phyloP scores from a whole-genome alignment of 2,329 filamentous ascomycete species.

The Fusarium pininemorale region DNA sequence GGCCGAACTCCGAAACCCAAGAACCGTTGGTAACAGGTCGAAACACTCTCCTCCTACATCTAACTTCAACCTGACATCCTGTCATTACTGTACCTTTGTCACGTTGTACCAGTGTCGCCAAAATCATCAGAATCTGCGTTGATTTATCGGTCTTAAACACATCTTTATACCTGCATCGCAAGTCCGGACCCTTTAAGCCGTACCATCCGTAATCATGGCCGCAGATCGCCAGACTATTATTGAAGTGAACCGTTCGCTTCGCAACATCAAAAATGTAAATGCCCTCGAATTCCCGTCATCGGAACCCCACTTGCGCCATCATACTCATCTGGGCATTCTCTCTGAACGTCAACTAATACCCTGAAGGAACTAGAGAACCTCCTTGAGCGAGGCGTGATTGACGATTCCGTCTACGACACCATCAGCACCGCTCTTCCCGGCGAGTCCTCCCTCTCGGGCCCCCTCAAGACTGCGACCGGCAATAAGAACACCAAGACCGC shows the following conservation, averaged over 20 bases:
- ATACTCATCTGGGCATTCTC: not conserved
- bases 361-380: slow-evolving; percentile 88
- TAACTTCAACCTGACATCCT: slow-evolving; percentile 12
- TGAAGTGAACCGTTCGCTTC: slow-evolving; percentile 84
- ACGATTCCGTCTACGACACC: slow-evolving; percentile 75
- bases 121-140: not conserved
- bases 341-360: slow-evolving; percentile 7
- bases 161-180: not conserved
- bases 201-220: slow-evolving; percentile 50
- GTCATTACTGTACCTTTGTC: slow-evolving; percentile 7
- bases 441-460: slow-evolving; percentile 68
- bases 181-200: slow-evolving; percentile 13
- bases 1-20: slow-evolving; percentile 7
- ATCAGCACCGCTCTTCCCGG: slow-evolving; percentile 79
- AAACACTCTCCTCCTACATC: slow-evolving; percentile 20
- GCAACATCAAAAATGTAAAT: slow-evolving; percentile 82
- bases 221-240: slow-evolving; percentile 67
- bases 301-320: not conserved
- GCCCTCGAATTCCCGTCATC: not conserved
- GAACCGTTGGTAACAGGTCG: not conserved
- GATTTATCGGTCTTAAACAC: not conserved
- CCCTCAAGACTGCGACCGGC: slow-evolving; percentile 52
- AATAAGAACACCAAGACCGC: slow-evolving; percentile 45
- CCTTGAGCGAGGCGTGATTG: slow-evolving; percentile 82
- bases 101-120: not conserved